phyloP scores from a whole-genome alignment of 306 rosid genomes.

The Quercus rubra region DNA sequence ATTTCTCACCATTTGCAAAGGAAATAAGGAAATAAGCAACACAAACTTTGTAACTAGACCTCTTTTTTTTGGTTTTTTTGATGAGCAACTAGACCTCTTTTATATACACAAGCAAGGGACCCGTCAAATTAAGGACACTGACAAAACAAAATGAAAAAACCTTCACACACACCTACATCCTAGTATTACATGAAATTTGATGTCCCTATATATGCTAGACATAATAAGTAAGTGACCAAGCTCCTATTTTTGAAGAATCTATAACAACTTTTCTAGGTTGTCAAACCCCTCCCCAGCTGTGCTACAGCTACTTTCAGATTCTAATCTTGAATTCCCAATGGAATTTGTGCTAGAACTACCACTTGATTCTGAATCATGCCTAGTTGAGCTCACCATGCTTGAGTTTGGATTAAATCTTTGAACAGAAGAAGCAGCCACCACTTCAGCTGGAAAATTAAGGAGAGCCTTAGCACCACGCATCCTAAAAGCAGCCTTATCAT shows the following conservation, averaged over 20 bases:
- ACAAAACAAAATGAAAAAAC: background rate
- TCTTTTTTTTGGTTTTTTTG: background rate
- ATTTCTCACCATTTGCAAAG: background rate
- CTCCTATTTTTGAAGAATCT: background rate
- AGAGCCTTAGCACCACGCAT: slow-evolving; percentile 81
- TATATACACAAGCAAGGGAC: background rate
- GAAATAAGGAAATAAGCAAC: background rate
- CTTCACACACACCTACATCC: background rate
- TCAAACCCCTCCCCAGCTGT: background rate
- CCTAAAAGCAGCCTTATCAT: slow-evolving; percentile 75
- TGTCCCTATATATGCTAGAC: background rate
- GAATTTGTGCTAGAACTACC: slow-evolving; percentile 19
- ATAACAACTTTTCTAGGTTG: background rate
- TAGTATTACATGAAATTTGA: background rate
- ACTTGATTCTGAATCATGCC: slow-evolving; percentile 30
- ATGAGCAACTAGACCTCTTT: background rate
- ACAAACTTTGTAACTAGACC: background rate
- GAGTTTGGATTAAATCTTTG: slow-evolving; percentile 4
- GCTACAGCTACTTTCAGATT: slow-evolving; percentile 23
- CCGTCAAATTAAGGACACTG: background rate
- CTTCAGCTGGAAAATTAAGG: slow-evolving; percentile 69
- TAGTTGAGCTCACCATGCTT: background rate
- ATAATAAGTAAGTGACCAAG: background rate
- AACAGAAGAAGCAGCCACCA: slow-evolving; percentile 39
- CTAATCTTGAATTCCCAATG: slow-evolving; percentile 12